phyloP scores from a whole-genome alignment of 345 rosid genomes.

The Odontarrhena argentea region DNA sequence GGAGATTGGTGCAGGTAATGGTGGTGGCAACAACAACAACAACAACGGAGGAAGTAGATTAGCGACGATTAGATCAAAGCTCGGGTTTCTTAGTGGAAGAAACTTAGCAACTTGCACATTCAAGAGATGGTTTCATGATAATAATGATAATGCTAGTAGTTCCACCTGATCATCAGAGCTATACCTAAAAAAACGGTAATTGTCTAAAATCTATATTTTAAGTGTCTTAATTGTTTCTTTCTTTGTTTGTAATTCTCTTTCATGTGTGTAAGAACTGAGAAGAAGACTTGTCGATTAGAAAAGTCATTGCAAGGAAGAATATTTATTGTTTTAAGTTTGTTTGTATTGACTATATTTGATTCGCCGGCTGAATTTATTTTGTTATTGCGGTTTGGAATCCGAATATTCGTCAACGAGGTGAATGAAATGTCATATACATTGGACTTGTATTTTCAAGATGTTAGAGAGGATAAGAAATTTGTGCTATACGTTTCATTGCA shows the following conservation, averaged over 20 bases:
- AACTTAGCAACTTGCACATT: constrained; percentile 58
- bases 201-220: constrained; percentile 13
- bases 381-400: constrained; percentile 24
- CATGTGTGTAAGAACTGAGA: constrained; percentile 12
- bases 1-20: constrained; percentile 41
- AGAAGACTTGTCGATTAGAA: constrained; percentile 25
- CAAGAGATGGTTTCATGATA: constrained; percentile 53
- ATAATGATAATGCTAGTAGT: constrained; percentile 42
- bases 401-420: constrained; percentile 20
- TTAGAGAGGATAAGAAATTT: too few species aligned
- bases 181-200: constrained; percentile 14
- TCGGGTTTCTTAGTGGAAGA: constrained; percentile 60
- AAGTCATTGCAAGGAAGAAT: constrained; percentile 20
- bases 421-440: background rate
- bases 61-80: constrained; percentile 51
- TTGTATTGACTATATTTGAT: constrained; percentile 22
- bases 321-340: constrained; percentile 2
- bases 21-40: constrained; percentile 28
- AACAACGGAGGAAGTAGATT: constrained; percentile 50
- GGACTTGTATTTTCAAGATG: background rate
- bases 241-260: constrained; percentile 5
- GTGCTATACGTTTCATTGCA: too few species aligned
- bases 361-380: background rate
- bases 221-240: too few species aligned
- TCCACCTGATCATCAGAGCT: constrained; percentile 36